Evolutionary conservation across 768 basidiomycete genomes (phyloP), one percentile per base, ranked within the genome.

Genomic region (Termitomyces titanicus): DNA sequence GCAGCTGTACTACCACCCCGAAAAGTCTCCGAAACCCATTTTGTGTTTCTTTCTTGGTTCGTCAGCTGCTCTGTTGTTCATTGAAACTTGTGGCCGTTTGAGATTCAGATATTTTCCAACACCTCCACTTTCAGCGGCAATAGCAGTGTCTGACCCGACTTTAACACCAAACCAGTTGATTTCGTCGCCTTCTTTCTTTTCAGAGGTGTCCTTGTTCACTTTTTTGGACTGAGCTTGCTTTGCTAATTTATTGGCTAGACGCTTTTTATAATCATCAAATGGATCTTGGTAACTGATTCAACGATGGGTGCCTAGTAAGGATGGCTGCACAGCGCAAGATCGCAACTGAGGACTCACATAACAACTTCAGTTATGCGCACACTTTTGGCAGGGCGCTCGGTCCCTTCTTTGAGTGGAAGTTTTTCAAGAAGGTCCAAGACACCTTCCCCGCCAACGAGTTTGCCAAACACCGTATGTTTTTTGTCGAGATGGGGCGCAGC

Each of bases 401-500:
- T 91, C 15, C 90, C 92, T 15, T 87, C 82, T 70, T 94, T 90
- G 40, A 85, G 73, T 1, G 92, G 86, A 0, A 94, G 71, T 31
- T 83, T 82, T 68, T 98, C 97, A 25, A 99, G 73, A 6, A 87
- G 82, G 64, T 91, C 82, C 1, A 98, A 75, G 7, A 96, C 85
- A 27, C 95, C 92, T 67, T 96, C 92, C 18, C 96, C 97, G 9
- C 97, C 97, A 2, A 99, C 95, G 13, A 98, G 79, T 62, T 96
- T 95, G 3, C 97, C 97, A 65, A 98, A 99, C 2, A 98, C 97
- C 0, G 94, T 95, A 65, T 95, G 94, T 65, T 95, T 94, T 56
- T 85, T 89, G 70, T 98, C 91, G 20, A 99, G 82, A 68, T 98
- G 84, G 0, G 91, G 80, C 7, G 92, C 81, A 1, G 86, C 72